These are phyloP conservation scores for Cucumis sativus DNA, from an alignment of 306 rosid genomes.

Conservation along the genomic window DNA sequence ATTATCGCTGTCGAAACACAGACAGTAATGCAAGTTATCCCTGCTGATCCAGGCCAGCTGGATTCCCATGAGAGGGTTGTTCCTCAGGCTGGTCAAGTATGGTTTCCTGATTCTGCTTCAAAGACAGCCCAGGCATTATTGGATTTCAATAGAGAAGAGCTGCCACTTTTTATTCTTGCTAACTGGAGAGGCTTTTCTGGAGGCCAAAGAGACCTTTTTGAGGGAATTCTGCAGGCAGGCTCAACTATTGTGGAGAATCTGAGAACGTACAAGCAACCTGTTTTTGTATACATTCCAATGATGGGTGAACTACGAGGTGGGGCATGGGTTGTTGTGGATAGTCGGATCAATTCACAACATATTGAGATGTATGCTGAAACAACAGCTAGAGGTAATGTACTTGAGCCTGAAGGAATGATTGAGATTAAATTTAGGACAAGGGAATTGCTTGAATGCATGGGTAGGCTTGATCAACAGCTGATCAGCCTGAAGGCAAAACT, in stretches of 20 bases:
- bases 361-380: slow-evolving; percentile 89
- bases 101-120: slow-evolving; percentile 95
- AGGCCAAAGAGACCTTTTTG: slow-evolving; percentile 97
- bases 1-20: slow-evolving; percentile 93
- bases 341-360: slow-evolving; percentile 79
- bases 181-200: slow-evolving; percentile 99
- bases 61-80: slow-evolving; percentile 95
- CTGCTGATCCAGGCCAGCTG: slow-evolving; percentile 99
- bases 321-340: slow-evolving; percentile 97
- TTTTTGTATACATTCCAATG: slow-evolving; percentile 92
- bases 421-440: slow-evolving; percentile 89
- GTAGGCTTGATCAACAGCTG: slow-evolving; percentile 76
- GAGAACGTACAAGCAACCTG: slow-evolving; percentile 87
- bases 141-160: slow-evolving; percentile 93
- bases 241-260: slow-evolving; percentile 99
- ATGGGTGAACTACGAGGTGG: slow-evolving; percentile 98
- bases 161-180: slow-evolving; percentile 92
- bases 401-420: slow-evolving; percentile 98
- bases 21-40: slow-evolving; percentile 93
- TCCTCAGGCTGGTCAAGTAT: slow-evolving; percentile 99
- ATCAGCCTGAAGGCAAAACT: slow-evolving; percentile 57
- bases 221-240: slow-evolving; percentile 98
- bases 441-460: slow-evolving; percentile 89
- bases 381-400: slow-evolving; percentile 91
- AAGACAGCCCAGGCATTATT: slow-evolving; percentile 90